Evolutionary conservation across 805 yeast species (phyloP).

Genomic region (Candida coquimbonensis): DNA sequence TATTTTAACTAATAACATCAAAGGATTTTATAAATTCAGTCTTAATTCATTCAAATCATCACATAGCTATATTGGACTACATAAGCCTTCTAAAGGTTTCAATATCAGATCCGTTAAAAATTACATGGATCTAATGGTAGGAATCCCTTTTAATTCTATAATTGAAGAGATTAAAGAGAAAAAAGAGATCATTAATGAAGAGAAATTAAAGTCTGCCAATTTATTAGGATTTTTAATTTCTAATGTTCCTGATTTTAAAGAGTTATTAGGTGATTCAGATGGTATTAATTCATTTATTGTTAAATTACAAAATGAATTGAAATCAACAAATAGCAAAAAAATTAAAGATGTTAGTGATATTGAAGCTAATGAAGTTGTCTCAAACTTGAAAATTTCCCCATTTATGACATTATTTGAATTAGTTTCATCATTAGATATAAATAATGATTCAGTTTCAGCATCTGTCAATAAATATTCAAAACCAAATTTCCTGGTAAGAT

Average conservation of each 20-base stretch:
- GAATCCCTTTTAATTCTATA: constrained; percentile 31
- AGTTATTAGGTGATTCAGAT: not conserved
- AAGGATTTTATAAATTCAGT: constrained; percentile 14
- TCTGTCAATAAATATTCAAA: constrained; percentile 5
- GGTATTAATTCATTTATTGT: too few relatives aligned
- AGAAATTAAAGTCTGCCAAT: constrained; percentile 27
- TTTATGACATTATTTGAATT: not conserved
- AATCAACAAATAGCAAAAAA: too few relatives aligned
- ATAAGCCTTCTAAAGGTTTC: constrained; percentile 9
- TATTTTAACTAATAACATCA: constrained; percentile 13
- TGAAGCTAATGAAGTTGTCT: too few relatives aligned
- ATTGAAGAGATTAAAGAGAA: constrained; percentile 23
- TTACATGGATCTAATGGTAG: constrained; percentile 26
- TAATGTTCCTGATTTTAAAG: constrained; percentile 25
- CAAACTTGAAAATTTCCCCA: not conserved
- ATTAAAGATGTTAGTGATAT: too few relatives aligned
- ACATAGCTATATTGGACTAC: not conserved
- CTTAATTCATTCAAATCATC: constrained; percentile 24
- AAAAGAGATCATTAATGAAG: constrained; percentile 15
- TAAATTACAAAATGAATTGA: too few relatives aligned
- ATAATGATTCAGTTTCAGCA: not conserved
- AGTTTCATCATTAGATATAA: not conserved
- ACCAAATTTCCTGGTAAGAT: constrained; percentile 41
- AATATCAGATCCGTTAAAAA: constrained; percentile 1
- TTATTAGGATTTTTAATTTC: constrained; percentile 30